Conservation (phyloP, 306 rosid species). For the Quercus bicolor region DNA sequence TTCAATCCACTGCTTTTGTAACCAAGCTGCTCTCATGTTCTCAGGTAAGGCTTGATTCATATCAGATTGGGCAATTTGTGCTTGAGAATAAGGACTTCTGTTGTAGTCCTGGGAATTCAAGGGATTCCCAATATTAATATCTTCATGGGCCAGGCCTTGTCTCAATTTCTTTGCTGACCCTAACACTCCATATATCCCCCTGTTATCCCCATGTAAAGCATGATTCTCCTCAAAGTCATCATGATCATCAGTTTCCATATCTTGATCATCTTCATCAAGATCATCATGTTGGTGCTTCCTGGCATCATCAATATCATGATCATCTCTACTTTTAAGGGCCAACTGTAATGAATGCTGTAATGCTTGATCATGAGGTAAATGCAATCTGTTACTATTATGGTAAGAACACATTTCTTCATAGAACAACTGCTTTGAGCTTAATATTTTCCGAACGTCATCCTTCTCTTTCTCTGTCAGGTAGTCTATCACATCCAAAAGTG, state of each 20-base stretch:
- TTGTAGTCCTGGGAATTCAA: conserved; percentile 47
- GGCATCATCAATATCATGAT: conserved; percentile 55
- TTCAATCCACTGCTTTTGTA: conserved; percentile 72
- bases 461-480: conserved; percentile 78
- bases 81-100: conserved; percentile 39
- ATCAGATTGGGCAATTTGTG: conserved; percentile 39
- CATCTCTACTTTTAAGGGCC: conserved; percentile 73
- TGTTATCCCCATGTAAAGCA: conserved; percentile 46
- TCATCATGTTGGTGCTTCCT: conserved; percentile 65
- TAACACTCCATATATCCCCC: conserved; percentile 37
- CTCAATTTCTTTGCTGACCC: conserved; percentile 55
- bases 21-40: conserved; percentile 48
- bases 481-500: conserved; percentile 61
- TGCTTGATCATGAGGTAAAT: conserved; percentile 83
- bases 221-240: conserved; percentile 68
- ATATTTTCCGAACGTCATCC: conserved; percentile 72
- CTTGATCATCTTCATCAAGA: conserved; percentile 70
- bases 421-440: conserved; percentile 83
- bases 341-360: conserved; percentile 76
- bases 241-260: conserved; percentile 57
- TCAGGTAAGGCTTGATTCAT: conserved; percentile 50
- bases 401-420: conserved; percentile 96
- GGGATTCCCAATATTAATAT: conserved; percentile 39
- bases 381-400: conserved; percentile 79
- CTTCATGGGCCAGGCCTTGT: conserved; percentile 48